phyloP scores from a whole-genome alignment of 129 eudicot genomes.

The Centella asiatica region DNA sequence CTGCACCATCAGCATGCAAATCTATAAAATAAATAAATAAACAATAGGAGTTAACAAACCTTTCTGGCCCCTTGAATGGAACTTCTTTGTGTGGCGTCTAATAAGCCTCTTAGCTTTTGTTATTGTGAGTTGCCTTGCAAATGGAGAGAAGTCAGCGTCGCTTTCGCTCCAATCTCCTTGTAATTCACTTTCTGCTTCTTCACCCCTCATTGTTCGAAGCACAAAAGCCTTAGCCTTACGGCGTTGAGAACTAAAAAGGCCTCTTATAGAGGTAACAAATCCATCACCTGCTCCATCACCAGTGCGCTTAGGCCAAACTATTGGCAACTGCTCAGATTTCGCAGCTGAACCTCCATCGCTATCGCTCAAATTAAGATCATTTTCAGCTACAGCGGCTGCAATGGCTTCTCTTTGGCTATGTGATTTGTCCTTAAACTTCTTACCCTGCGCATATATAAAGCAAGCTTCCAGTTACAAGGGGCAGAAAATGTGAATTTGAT shows the following conservation, averaged over 20 bases:
- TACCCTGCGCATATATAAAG: constrained; percentile 48
- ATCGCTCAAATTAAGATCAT: constrained; percentile 75
- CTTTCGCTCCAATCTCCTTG: constrained; percentile 90
- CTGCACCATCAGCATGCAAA: background rate
- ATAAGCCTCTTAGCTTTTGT: constrained; percentile 73
- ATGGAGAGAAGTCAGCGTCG: constrained; percentile 87
- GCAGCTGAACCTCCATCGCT: constrained; percentile 81
- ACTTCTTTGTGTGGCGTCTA: constrained; percentile 79
- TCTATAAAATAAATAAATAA: background rate
- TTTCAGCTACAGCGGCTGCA: constrained; percentile 41
- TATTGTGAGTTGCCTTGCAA: constrained; percentile 82
- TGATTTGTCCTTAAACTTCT: constrained; percentile 78
- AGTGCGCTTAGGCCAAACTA: constrained; percentile 63
- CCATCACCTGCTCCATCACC: constrained; percentile 96
- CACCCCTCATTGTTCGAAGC: constrained; percentile 95
- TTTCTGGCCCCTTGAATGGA: constrained; percentile 64
- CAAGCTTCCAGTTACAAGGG: background rate
- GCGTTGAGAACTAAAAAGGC: constrained; percentile 75
- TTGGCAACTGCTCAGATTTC: constrained; percentile 43
- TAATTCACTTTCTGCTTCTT: constrained; percentile 61
- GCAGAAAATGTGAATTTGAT: too few species aligned
- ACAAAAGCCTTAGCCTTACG: constrained; percentile 96
- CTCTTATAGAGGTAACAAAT: constrained; percentile 86
- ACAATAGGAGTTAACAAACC: constrained; percentile 22
- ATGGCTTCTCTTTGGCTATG: constrained; percentile 46